Base-by-base conservation (phyloP, 106 monocot genomes). In the Allium sativum region DNA sequence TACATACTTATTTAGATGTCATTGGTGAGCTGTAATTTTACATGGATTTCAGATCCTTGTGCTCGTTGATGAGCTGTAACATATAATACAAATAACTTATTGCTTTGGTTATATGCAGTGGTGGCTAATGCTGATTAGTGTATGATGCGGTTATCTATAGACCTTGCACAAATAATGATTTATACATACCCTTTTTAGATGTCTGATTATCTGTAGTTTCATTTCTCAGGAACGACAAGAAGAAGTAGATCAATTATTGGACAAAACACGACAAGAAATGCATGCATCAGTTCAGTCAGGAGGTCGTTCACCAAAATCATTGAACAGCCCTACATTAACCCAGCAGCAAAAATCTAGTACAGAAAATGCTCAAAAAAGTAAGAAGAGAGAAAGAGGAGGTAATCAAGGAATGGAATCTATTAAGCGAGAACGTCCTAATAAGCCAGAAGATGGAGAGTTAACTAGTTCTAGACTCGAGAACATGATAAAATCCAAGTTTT, bases 241-340 rank as follows among this genome's bases (percentile, higher is more conserved):
- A 74, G 94, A 98, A 79, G 88, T 98, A 64, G 80, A 98, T 74
- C 65, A 70, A 48, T 76, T 91, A 62, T 79, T 98, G 55, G 82
- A 92, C 64, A 98, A 68, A 80, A 80, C 88, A 62, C 73, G 64
- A 64, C 53, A 70, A 85, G 96, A 98, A 77, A 98, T 98, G 91
- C 96, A 90, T 82, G 88, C 95, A 68, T 75, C 81, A 70, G 77
- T 95, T 56, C 90, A 87, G 44, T 87, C 95, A 66, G 90, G 95
- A 45, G 90, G 84, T 10, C 82, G 87, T 62, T 96, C 95, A 58
- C 90, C 95, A 44, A 96, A 96, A 67, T 58, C 69, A 68, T 70
- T 77, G 60, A 96, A 87, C 63, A 77, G 81, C 58, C 66, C 84
- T 42, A 44, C 83, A 58, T 77, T 81, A 44, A 51, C 74, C 44